Evolutionary conservation across 176 grass and related monocot genomes (phyloP).

Genomic region (Puccinellia tenuiflora): DNA sequence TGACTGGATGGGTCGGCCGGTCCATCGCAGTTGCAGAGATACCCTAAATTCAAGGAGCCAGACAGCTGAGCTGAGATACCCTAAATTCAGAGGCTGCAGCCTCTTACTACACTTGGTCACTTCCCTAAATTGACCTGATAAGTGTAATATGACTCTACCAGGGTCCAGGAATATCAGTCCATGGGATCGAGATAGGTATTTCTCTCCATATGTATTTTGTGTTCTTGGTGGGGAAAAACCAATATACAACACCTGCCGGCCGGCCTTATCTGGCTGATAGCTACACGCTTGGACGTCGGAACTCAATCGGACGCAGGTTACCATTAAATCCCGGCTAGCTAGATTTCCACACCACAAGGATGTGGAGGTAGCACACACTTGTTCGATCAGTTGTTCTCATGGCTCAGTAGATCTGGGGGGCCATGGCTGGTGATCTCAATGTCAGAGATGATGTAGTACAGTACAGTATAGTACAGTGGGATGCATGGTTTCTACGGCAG

Average conservation of each 20-base stretch:
- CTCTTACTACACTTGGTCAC: background rate
- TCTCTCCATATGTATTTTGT: background rate
- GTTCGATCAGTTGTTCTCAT: background rate
- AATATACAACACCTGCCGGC: background rate
- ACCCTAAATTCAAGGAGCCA: too few relatives aligned
- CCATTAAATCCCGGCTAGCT: background rate
- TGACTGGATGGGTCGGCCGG: background rate
- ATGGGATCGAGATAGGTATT: too few relatives aligned
- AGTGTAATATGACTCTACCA: too few relatives aligned
- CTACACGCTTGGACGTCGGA: background rate
- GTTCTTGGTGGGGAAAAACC: background rate
- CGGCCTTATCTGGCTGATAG: background rate
- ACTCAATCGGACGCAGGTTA: background rate
- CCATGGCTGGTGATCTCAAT: background rate
- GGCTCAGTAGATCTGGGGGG: background rate
- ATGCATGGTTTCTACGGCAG: background rate
- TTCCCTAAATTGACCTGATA: too few relatives aligned
- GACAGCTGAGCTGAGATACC: too few relatives aligned
- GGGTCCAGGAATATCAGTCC: background rate
- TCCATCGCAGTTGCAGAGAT: too few relatives aligned
- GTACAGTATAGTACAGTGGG: too few relatives aligned
- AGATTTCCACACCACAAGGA: background rate
- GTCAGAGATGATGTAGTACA: background rate
- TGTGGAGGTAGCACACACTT: background rate
- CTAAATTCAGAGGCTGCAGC: background rate